These are phyloP conservation scores for Aspergillus proliferans DNA, from an alignment of 2,329 filamentous ascomycete genomes.

Conservation along the genomic window DNA sequence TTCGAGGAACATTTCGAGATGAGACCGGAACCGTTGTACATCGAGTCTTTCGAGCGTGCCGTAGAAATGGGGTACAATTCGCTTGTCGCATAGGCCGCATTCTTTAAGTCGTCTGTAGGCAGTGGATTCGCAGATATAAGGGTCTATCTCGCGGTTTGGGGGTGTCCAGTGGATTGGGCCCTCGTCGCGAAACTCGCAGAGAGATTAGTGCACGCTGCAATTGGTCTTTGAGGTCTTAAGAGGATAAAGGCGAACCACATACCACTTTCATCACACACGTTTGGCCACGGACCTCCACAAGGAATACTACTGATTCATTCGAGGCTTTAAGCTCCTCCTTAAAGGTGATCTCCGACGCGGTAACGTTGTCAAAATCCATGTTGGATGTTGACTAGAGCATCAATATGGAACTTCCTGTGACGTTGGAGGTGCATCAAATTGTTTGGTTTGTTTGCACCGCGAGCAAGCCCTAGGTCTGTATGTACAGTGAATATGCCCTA, in stretches of 20 bases:
- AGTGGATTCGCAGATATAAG: neutral
- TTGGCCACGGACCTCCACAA: conserved; percentile 5
- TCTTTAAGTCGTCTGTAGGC: conserved; percentile 6
- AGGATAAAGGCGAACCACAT: conserved; percentile 3
- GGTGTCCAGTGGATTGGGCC: too few relatives aligned
- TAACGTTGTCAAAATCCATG: neutral
- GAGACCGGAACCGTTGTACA: too few relatives aligned
- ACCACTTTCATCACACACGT: conserved; percentile 19
- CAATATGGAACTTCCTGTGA: too few relatives aligned
- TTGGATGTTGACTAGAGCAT: too few relatives aligned
- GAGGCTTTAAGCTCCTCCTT: conserved; percentile 6
- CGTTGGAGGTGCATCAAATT: neutral
- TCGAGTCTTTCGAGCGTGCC: too few relatives aligned
- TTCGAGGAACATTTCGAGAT: too few relatives aligned
- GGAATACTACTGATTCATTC: conserved; percentile 10
- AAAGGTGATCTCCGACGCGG: conserved; percentile 7
- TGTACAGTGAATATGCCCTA: too few relatives aligned
- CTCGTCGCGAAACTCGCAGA: too few relatives aligned
- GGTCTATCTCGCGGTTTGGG: neutral
- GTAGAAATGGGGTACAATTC: too few relatives aligned
- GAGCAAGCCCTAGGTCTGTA: too few relatives aligned
- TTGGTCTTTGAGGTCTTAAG: too few relatives aligned
- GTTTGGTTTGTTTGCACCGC: neutral
- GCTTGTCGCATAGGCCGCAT: neutral
- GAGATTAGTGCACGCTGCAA: too few relatives aligned